Conservation (phyloP, 176 grass and related monocot genomes). For the Avena eriantha region DNA sequence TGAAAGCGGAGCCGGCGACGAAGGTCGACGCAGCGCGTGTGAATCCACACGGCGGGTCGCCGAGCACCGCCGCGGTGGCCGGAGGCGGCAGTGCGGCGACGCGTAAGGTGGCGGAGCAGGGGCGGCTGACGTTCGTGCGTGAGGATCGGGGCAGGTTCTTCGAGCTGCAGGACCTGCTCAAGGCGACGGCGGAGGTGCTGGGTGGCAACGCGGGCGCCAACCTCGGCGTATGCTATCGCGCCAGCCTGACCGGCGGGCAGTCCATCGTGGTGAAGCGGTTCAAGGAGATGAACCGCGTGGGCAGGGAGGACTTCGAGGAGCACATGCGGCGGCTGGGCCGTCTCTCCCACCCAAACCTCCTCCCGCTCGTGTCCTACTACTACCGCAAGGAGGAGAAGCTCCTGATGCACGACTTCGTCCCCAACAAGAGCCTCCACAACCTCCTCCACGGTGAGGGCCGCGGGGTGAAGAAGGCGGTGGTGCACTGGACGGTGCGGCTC, state of each 20-base stretch:
- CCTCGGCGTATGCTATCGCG: conserved; percentile 83
- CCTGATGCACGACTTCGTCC: conserved; percentile 72
- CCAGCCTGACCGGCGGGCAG: conserved; percentile 55
- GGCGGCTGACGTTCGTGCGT: conserved; percentile 70
- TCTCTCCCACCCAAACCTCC: conserved; percentile 84
- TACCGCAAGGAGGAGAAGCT: conserved; percentile 98
- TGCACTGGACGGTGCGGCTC: conserved; percentile 68
- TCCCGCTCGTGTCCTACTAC: conserved; percentile 83
- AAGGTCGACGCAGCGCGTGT: conserved; percentile 13
- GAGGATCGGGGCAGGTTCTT: conserved; percentile 64
- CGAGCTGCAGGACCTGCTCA: conserved; percentile 88
- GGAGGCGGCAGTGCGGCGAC: not conserved
- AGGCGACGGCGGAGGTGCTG: conserved; percentile 89
- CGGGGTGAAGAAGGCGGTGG: conserved; percentile 33
- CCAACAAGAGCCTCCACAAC: conserved; percentile 74
- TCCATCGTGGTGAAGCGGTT: conserved; percentile 92
- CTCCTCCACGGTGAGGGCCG: conserved; percentile 54
- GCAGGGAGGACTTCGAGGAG: conserved; percentile 89
- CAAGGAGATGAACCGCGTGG: conserved; percentile 91
- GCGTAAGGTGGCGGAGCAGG: conserved; percentile 58
- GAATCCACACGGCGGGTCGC: not conserved
- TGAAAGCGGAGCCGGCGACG: not conserved
- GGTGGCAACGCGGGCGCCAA: conserved; percentile 51
- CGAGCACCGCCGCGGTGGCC: not conserved
- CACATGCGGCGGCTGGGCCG: conserved; percentile 94